Conservation (phyloP, 441 rosid genomes). For the Arabidopsis hybrid region DNA sequence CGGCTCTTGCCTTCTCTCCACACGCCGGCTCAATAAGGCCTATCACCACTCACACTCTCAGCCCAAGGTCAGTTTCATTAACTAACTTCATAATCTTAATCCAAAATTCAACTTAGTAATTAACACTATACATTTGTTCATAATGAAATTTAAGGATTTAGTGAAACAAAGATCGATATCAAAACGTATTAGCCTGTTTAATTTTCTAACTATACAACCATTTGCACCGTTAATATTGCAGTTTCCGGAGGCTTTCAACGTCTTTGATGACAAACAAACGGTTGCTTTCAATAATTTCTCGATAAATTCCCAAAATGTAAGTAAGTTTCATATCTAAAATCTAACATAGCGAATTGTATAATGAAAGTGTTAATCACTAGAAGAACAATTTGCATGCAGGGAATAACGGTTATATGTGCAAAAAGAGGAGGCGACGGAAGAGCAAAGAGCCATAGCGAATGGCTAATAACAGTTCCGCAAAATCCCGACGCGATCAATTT, state of each 20-base stretch:
- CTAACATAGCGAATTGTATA: background rate
- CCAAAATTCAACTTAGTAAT: background rate
- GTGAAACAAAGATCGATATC: background rate
- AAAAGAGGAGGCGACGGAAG: conserved; percentile 79
- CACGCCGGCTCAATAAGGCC: conserved; percentile 45
- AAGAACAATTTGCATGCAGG: conserved; percentile 50
- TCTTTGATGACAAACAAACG: conserved; percentile 66
- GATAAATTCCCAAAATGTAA: conserved; percentile 66
- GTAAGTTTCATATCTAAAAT: conserved; percentile 32
- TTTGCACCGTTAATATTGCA: conserved; percentile 39
- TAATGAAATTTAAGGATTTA: background rate
- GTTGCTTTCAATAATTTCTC: conserved; percentile 54
- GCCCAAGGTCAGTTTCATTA: conserved; percentile 53
- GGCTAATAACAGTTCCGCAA: conserved; percentile 84
- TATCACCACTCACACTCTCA: conserved; percentile 30
- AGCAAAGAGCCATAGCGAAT: conserved; percentile 67
- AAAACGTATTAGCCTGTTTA: too few relatives aligned
- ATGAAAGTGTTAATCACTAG: background rate
- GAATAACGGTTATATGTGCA: conserved; percentile 69
- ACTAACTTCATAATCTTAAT: background rate
- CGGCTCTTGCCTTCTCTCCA: conserved; percentile 64
- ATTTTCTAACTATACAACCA: background rate
- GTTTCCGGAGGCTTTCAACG: conserved; percentile 78
- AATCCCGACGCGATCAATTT: conserved; percentile 77
- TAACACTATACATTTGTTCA: background rate